Percentiles rank a stretch among this genome's conserved stretches.
phyloP scores from a whole-genome alignment of 108 stramenopile species.

The Nitzschia sp. region DNA sequence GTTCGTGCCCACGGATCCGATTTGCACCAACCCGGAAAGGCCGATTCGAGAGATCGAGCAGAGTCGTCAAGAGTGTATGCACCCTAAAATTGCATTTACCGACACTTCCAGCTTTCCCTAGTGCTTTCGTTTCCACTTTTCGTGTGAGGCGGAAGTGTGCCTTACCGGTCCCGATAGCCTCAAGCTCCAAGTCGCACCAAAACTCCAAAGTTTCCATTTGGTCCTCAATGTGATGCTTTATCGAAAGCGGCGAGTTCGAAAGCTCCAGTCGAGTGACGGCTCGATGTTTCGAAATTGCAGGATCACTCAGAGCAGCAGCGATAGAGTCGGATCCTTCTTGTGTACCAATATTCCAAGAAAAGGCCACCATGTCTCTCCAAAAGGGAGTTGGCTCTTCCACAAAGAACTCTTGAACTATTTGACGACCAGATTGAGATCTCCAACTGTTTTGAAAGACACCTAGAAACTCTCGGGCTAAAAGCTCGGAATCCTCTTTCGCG shows the following conservation, averaged over 20 bases:
- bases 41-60: constrained; percentile 17
- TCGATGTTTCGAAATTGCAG: not conserved
- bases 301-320: not conserved
- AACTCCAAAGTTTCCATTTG: constrained; percentile 1
- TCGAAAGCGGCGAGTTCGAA: not conserved
- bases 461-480: not conserved
- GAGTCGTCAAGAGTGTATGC: constrained; percentile 14
- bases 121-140: not conserved
- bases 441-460: not conserved
- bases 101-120: not conserved
- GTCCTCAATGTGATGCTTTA: not conserved
- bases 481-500: not conserved
- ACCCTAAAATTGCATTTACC: not conserved
- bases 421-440: not conserved
- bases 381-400: constrained; percentile 12
- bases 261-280: not conserved
- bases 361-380: constrained; percentile 34
- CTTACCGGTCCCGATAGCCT: not conserved
- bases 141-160: constrained; percentile 3
- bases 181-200: constrained; percentile 10
- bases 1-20: constrained; percentile 3
- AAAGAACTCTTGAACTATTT: not conserved
- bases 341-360: constrained; percentile 28
- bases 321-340: constrained; percentile 7
- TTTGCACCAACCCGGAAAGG: constrained; percentile 4